Evolutionary conservation across 495 filamentous ascomycete genomes (phyloP).

Genomic region (Annulohypoxylon nitens): DNA sequence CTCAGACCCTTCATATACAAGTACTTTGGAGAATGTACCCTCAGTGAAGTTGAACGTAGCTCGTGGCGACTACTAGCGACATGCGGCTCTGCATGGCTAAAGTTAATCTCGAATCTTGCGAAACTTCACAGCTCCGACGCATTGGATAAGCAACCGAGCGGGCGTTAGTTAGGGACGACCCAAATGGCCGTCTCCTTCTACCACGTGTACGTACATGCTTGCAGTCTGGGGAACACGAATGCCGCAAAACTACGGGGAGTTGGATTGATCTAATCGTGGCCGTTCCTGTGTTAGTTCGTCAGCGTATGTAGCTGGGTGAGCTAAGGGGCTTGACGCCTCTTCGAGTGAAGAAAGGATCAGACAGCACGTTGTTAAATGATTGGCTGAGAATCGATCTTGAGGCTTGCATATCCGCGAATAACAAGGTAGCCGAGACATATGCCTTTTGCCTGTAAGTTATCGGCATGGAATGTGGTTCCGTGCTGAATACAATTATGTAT

Average conservation of each 20-base stretch:
- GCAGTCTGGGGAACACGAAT: background rate
- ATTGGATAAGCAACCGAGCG: conserved; percentile 22
- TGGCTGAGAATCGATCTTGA: conserved; percentile 44
- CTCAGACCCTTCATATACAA: background rate
- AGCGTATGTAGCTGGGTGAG: background rate
- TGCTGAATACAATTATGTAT: conserved; percentile 27
- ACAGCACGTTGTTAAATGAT: conserved; percentile 51
- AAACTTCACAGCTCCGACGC: conserved; percentile 11
- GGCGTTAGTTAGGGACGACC: conserved; percentile 17
- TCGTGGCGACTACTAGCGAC: background rate
- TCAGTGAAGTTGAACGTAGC: background rate
- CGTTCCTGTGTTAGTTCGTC: conserved; percentile 27
- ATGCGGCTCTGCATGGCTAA: conserved; percentile 30
- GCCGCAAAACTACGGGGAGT: conserved; percentile 1
- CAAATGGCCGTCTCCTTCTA: conserved; percentile 17
- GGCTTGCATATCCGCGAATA: conserved; percentile 30
- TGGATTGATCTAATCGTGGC: conserved; percentile 18
- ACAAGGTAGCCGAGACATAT: conserved; percentile 34
- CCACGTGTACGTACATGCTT: conserved; percentile 27
- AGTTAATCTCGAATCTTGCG: conserved; percentile 20
- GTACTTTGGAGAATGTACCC: background rate
- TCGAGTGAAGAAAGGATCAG: conserved; percentile 31
- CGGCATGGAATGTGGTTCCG: conserved; percentile 33
- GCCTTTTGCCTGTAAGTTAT: conserved; percentile 27
- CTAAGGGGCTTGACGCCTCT: conserved; percentile 11